These are phyloP conservation scores for Macrolepiota dolichaula DNA, from an alignment of 768 basidiomycete genomes.

Conservation along the genomic window DNA sequence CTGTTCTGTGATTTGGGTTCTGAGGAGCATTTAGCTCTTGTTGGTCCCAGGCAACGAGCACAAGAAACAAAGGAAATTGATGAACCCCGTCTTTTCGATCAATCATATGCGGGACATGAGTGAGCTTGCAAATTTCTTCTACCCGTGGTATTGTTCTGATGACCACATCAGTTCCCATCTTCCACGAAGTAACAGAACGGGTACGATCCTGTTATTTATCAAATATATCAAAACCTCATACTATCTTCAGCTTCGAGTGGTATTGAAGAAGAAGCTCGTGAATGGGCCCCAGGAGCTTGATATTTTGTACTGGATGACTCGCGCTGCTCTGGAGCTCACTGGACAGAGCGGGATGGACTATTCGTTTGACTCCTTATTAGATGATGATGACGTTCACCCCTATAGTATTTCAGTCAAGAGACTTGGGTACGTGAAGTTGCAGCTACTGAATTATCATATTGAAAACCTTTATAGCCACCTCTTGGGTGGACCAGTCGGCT, in stretches of 20 bases:
- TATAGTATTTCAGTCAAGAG: slow-evolving; percentile 29
- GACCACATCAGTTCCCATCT: background rate
- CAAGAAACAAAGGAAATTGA: no score
- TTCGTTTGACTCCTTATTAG: slow-evolving; percentile 37
- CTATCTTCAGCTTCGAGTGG: slow-evolving; percentile 22
- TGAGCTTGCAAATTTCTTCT: slow-evolving; percentile 8
- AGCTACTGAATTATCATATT: no score
- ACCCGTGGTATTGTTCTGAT: background rate
- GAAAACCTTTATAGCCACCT: background rate
- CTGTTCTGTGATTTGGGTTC: no score
- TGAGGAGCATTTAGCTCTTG: no score
- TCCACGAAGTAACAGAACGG: background rate
- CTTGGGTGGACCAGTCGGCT: slow-evolving; percentile 13
- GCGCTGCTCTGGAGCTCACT: slow-evolving; percentile 45
- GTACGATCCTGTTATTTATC: no score
- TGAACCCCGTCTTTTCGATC: no score
- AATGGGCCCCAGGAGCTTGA: slow-evolving; percentile 31
- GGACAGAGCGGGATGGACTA: slow-evolving; percentile 45
- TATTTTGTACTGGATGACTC: slow-evolving; percentile 31
- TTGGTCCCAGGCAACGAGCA: slow-evolving; percentile 23
- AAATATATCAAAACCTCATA: no score
- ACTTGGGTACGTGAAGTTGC: slow-evolving; percentile 23
- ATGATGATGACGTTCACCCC: slow-evolving; percentile 25
- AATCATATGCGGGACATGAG: slow-evolving; percentile 32
- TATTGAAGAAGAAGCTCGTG: slow-evolving; percentile 14